These are phyloP conservation scores for Boletus sp. DNA, from an alignment of 768 basidiomycete species.

Conservation along the genomic window DNA sequence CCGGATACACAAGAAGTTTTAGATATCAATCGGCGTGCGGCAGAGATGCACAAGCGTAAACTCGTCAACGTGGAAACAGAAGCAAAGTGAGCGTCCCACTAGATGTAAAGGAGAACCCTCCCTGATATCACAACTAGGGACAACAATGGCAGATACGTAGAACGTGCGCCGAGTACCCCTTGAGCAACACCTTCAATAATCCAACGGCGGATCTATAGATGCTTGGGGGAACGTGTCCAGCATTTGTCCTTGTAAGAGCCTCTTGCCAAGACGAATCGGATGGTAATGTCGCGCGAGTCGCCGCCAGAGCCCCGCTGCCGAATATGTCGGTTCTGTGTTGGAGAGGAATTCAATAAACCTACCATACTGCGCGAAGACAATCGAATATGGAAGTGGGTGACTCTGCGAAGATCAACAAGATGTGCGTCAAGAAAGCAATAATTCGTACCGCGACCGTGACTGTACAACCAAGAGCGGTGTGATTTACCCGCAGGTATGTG, in stretches of 20 bases:
- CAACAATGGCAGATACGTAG: conserved; percentile 26
- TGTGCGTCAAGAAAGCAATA: not conserved
- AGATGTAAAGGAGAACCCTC: not conserved
- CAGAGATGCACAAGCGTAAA: conserved; percentile 69
- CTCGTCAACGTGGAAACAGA: conserved; percentile 55
- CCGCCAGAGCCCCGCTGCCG: conserved; percentile 46
- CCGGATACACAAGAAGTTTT: conserved; percentile 79
- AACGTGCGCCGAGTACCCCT: conserved; percentile 14
- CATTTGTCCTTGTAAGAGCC: conserved; percentile 46
- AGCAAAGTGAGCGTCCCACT: conserved; percentile 42
- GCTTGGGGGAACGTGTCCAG: conserved; percentile 45
- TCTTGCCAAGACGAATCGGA: conserved; percentile 50
- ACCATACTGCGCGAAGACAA: conserved; percentile 61
- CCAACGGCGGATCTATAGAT: conserved; percentile 2
- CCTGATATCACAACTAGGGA: conserved; percentile 15
- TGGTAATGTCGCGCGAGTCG: conserved; percentile 55
- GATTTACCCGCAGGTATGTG: conserved; percentile 26
- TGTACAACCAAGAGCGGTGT: conserved; percentile 22
- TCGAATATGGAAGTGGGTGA: conserved; percentile 47
- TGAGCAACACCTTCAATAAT: conserved; percentile 12
- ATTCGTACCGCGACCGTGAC: conserved; percentile 20
- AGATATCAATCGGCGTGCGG: conserved; percentile 71
- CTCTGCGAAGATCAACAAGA: conserved; percentile 36
- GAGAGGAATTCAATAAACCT: conserved; percentile 5
- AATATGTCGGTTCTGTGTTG: not conserved